Base-by-base conservation (phyloP, 192 early-diverging fungal genomes). In the Helicostylum pulchrum region DNA sequence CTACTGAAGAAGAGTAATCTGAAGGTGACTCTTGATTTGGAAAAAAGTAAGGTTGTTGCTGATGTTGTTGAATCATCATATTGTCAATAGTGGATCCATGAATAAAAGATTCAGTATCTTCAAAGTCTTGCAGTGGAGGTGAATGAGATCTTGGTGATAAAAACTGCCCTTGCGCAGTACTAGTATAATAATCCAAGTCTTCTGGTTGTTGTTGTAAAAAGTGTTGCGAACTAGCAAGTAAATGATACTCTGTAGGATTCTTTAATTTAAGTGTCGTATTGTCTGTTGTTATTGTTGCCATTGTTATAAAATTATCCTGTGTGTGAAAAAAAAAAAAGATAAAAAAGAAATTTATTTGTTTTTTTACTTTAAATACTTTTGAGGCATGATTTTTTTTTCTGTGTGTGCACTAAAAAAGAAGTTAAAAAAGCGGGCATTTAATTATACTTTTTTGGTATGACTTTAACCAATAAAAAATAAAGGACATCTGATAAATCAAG, bases 211-310 rank as follows among this genome's bases (percentile, higher is more conserved):
- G 31, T 44, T 32, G 48, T 30, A 21, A 21, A 34, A 21, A 26
- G 14, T 42, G 42, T 46, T 48, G 26, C 48, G 26, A 26, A 26
- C 1, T 26, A 26, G 43, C 67, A 19, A 55, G 45, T 15, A 57
- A 19, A 66, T 70, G 68, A 21, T 70, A 70, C 14, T 64, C 62
- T 4, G 68, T 70, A 8, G 68, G 68, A 21, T 70, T 55, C 26
- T 59, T 50, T 62, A 70, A 47, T 53, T 70, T 70, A 10, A 64
- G 44, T 9, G 42, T 36, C 3, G 9, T 21, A 36, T 15, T 48
- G 3, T 15, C 4, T 48, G 15, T 4, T 48, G 4, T 48, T 17
- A 6, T 1, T 48, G 47, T 7, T 48, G 47, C 4, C n/a, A 19
- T n/a, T 14, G 47, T 48, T 6, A 19, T 34, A 55, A 56, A 39